Conservation (phyloP, 2,329 filamentous ascomycete species). For the Pseudovirgaria hyperparasitica region DNA sequence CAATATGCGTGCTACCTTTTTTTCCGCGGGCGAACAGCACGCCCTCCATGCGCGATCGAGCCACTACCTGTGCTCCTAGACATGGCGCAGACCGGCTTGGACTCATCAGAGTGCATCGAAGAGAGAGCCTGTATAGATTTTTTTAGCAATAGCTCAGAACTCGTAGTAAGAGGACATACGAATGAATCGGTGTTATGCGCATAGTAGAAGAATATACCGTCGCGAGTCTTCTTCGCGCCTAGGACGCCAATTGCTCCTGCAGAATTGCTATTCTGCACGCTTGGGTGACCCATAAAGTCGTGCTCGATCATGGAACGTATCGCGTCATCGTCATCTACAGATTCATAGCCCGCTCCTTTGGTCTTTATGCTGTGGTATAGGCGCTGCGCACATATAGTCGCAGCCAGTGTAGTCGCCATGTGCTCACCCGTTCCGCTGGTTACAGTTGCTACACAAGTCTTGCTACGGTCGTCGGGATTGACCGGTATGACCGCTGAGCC, state of each 20-base stretch:
- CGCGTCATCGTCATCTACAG: conserved; percentile 64
- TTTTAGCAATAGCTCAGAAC: neutral
- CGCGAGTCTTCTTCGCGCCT: conserved; percentile 69
- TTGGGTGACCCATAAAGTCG: conserved; percentile 88
- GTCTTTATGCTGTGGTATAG: conserved; percentile 60
- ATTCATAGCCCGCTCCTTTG: conserved; percentile 47
- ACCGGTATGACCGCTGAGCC: conserved; percentile 80
- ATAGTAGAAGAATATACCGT: conserved; percentile 77
- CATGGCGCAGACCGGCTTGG: conserved; percentile 71
- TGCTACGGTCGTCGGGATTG: conserved; percentile 55
- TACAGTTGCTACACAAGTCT: conserved; percentile 64
- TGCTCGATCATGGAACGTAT: conserved; percentile 65
- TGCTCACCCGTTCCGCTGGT: conserved; percentile 95
- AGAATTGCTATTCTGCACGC: conserved; percentile 66
- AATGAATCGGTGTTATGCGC: conserved; percentile 90
- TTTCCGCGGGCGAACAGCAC: conserved; percentile 31
- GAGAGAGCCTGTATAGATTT: conserved; percentile 50
- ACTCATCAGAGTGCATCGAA: conserved; percentile 73
- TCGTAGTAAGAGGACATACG: conserved; percentile 23
- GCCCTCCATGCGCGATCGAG: conserved; percentile 41
- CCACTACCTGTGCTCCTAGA: conserved; percentile 53
- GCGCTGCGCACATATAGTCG: conserved; percentile 72
- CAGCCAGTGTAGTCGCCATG: conserved; percentile 91
- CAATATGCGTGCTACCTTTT: conserved; percentile 9
- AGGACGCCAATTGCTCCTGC: conserved; percentile 84